Evolutionary conservation across 148 eudicot species (phyloP).

Genomic region (Simmondsia chinensis): DNA sequence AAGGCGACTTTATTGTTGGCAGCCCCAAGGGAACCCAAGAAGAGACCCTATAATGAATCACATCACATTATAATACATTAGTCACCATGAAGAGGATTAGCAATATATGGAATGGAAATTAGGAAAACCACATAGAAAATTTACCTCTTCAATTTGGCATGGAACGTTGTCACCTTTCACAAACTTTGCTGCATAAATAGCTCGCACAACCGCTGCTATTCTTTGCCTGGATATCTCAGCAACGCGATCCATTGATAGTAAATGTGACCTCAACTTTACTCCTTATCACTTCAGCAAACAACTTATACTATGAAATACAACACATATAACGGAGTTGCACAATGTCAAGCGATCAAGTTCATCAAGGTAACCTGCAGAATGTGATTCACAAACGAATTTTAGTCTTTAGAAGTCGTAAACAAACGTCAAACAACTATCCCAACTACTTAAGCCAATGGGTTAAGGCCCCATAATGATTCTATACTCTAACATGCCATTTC

Average conservation of each 20-base stretch:
- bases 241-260: constrained; percentile 27
- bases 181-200: constrained; percentile 25
- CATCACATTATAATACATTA: not conserved
- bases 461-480: too few species aligned
- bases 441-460: too few species aligned
- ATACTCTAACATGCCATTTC: too few species aligned
- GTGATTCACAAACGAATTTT: too few species aligned
- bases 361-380: too few species aligned
- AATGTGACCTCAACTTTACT: too few species aligned
- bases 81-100: not conserved
- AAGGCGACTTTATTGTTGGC: constrained; percentile 53
- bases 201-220: constrained; percentile 36
- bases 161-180: constrained; percentile 51
- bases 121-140: not conserved
- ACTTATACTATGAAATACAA: too few species aligned
- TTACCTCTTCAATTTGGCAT: constrained; percentile 78
- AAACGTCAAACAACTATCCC: too few species aligned
- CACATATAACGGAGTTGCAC: too few species aligned
- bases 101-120: not conserved
- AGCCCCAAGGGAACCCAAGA: constrained; percentile 74
- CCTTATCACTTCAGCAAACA: too few species aligned
- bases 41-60: constrained; percentile 53
- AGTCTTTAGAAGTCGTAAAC: too few species aligned
- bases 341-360: too few species aligned
- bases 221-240: constrained; percentile 26